Evolutionary conservation across 345 rosid genomes (phyloP).

Genomic region (Hevea brasiliensis): DNA sequence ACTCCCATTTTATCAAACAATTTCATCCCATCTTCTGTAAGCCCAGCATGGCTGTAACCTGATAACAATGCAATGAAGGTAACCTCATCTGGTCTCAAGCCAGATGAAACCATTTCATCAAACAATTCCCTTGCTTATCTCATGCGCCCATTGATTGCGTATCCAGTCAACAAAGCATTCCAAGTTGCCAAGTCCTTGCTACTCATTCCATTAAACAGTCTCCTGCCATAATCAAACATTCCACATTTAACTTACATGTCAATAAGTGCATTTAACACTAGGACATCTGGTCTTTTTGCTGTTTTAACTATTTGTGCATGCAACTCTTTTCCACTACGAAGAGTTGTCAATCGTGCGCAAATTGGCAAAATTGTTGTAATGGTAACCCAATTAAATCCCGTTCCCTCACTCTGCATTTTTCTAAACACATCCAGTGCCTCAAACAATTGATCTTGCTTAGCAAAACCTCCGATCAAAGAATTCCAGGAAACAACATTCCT

Average conservation of each 20-base stretch:
- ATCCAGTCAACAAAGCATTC: slow-evolving; percentile 56
- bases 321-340: slow-evolving; percentile 41
- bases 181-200: slow-evolving; percentile 36
- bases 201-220: slow-evolving; percentile 17
- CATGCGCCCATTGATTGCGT: slow-evolving; percentile 46
- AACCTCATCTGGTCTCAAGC: slow-evolving; percentile 44
- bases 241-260: slow-evolving; percentile 30
- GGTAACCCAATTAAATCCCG: slow-evolving; percentile 48
- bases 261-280: slow-evolving; percentile 26
- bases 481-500: slow-evolving; percentile 28
- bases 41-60: slow-evolving; percentile 58
- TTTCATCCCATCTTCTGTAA: slow-evolving; percentile 39
- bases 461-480: slow-evolving; percentile 18
- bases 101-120: slow-evolving; percentile 39
- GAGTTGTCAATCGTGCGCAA: slow-evolving; percentile 38
- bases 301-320: slow-evolving; percentile 43
- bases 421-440: slow-evolving; percentile 38
- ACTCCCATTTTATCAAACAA: slow-evolving; percentile 44
- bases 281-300: slow-evolving; percentile 32
- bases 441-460: slow-evolving; percentile 10
- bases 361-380: slow-evolving; percentile 38
- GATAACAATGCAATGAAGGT: slow-evolving; percentile 55
- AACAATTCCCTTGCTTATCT: slow-evolving; percentile 33
- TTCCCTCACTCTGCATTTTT: slow-evolving; percentile 39
- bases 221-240: background rate